Conservation (phyloP, 805 yeast species). For the Cyberlindnera mississippiensis region DNA sequence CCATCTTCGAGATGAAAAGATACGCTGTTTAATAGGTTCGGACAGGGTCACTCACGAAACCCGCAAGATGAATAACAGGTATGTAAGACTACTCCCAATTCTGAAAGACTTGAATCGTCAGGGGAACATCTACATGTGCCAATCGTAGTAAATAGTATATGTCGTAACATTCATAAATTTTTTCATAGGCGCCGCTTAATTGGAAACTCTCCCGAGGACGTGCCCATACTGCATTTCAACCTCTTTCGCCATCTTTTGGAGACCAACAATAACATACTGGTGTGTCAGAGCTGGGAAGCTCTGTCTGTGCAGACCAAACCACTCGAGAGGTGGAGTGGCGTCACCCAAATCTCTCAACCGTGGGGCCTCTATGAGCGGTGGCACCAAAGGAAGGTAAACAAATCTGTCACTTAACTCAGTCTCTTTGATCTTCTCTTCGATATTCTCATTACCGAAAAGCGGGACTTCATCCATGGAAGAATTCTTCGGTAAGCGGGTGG, state of each 20-base stretch:
- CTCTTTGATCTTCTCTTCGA: slow-evolving; percentile 42
- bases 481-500: slow-evolving; percentile 48
- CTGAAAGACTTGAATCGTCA: no score
- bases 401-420: slow-evolving; percentile 47
- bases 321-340: slow-evolving; percentile 97
- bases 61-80: no score
- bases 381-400: slow-evolving; percentile 58
- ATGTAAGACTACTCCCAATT: no score
- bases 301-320: slow-evolving; percentile 93
- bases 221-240: slow-evolving; percentile 47
- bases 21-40: neutral
- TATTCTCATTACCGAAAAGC: slow-evolving; percentile 30
- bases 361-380: slow-evolving; percentile 85
- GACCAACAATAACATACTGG: slow-evolving; percentile 65
- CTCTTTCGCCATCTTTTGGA: slow-evolving; percentile 71
- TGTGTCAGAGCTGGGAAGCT: slow-evolving; percentile 85
- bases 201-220: slow-evolving; percentile 34
- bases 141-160: neutral
- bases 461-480: slow-evolving; percentile 17
- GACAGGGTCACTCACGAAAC: no score
- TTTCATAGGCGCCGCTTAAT: neutral
- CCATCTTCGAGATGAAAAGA: slow-evolving; percentile 11
- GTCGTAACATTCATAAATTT: slow-evolving; percentile 6
- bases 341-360: slow-evolving; percentile 87
- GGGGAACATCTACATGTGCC: no score